These are phyloP conservation scores for Fusarium miscanthi DNA, from an alignment of 2,329 filamentous ascomycete genomes.

Conservation along the genomic window DNA sequence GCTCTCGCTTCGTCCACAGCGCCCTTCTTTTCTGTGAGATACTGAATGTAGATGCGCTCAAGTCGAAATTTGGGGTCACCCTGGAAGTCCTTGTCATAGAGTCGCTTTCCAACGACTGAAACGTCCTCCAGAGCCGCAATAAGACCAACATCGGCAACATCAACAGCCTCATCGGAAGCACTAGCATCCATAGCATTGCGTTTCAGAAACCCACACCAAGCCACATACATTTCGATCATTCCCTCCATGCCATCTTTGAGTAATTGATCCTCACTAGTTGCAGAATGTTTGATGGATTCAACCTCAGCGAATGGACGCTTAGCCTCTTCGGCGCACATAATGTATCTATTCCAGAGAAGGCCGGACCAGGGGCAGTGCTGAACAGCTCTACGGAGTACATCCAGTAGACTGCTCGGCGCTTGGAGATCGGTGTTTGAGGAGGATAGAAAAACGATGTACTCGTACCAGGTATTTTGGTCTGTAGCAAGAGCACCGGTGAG, in stretches of 20 bases:
- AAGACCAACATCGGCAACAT: constrained; percentile 91
- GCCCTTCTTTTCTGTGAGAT: constrained; percentile 84
- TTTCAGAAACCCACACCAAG: constrained; percentile 95
- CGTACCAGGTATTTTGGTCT: constrained; percentile 82
- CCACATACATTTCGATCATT: constrained; percentile 88
- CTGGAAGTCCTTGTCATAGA: constrained; percentile 79
- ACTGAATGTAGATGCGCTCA: constrained; percentile 92
- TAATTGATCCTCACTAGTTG: constrained; percentile 85
- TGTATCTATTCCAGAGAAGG: constrained; percentile 87
- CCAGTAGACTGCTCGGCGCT: constrained; percentile 63
- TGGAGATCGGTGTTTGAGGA: constrained; percentile 54
- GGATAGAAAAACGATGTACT: constrained; percentile 81
- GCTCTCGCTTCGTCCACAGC: constrained; percentile 80
- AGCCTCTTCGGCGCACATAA: constrained; percentile 85
- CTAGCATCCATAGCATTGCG: constrained; percentile 81
- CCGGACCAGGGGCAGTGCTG: constrained; percentile 95
- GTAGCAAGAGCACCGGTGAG: constrained; percentile 75
- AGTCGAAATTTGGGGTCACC: constrained; percentile 91
- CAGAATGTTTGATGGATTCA: constrained; percentile 89
- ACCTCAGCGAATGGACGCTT: constrained; percentile 81
- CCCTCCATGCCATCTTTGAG: constrained; percentile 89
- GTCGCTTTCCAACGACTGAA: constrained; percentile 78
- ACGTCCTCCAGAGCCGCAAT: constrained; percentile 88
- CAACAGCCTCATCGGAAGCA: constrained; percentile 82
- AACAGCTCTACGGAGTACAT: constrained; percentile 83